Percentiles rank a stretch among this genome's conserved stretches.
Evolutionary conservation across 2,329 filamentous ascomycete genomes (phyloP).

Genomic region (Ophiostoma ulmi): DNA sequence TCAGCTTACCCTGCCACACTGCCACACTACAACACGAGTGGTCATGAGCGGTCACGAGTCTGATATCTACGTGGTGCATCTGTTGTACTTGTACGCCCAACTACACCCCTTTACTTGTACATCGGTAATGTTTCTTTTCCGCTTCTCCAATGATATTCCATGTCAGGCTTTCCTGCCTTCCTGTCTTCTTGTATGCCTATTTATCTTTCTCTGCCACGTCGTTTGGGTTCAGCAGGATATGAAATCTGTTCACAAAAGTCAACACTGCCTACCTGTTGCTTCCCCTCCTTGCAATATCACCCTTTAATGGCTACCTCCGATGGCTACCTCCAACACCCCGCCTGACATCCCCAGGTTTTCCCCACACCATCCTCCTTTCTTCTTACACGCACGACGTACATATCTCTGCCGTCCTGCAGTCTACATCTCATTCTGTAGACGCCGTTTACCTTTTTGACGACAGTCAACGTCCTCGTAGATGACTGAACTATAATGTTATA

Average conservation of each 20-base stretch:
- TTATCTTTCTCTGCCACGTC: neutral
- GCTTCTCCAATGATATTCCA: neutral
- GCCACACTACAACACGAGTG: neutral
- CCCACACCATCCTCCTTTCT: neutral
- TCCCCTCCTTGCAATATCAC: neutral
- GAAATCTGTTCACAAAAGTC: neutral
- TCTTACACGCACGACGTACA: neutral
- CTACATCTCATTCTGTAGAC: neutral
- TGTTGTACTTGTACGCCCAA: conserved; percentile 2
- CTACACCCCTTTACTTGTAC: neutral
- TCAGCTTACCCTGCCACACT: conserved; percentile 2
- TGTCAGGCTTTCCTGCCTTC: neutral
- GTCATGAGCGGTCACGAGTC: neutral
- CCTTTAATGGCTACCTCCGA: neutral
- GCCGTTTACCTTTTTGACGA: neutral
- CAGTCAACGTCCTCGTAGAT: neutral
- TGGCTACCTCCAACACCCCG: neutral
- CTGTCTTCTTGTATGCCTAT: neutral
- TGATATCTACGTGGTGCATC: neutral
- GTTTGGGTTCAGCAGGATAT: neutral
- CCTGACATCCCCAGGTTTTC: conserved; percentile 4
- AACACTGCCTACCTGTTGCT: neutral
- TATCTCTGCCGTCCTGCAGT: conserved; percentile 6
- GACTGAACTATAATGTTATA: neutral
- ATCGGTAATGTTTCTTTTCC: neutral